Evolutionary conservation across 1,284 basidiomycete species (phyloP).

Genomic region (Spongispora temasekensis): DNA sequence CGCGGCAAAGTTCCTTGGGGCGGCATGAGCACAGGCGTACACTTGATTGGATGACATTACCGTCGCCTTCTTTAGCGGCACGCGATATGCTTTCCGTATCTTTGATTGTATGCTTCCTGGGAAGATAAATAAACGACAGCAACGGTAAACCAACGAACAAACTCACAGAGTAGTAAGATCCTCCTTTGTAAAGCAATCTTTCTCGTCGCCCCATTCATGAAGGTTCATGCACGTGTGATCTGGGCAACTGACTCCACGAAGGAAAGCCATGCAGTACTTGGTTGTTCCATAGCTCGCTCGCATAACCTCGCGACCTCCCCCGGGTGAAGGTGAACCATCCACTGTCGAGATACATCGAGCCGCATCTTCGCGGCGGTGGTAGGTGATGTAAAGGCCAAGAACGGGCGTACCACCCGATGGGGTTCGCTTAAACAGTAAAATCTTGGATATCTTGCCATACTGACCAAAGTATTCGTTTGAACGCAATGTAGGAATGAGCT

Average conservation of each 20-base stretch:
- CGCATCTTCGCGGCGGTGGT: constrained; percentile 93
- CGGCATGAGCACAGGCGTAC: constrained; percentile 8
- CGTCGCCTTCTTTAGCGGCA: constrained; percentile 61
- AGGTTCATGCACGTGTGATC: constrained; percentile 92
- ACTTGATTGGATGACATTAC: constrained; percentile 40
- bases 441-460: constrained; percentile 97
- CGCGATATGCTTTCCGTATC: constrained; percentile 64
- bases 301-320: constrained; percentile 79
- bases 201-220: constrained; percentile 98
- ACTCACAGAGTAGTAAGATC: constrained; percentile 86
- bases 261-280: constrained; percentile 96
- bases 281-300: constrained; percentile 96
- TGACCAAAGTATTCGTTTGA: constrained; percentile 98
- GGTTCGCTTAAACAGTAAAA: constrained; percentile 90
- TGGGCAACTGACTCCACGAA: constrained; percentile 85
- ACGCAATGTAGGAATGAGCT: constrained; percentile 93
- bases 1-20: constrained; percentile 62
- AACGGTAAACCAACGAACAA: constrained; percentile 7
- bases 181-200: constrained; percentile 94
- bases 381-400: constrained; percentile 95
- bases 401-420: constrained; percentile 77
- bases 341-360: constrained; percentile 91
- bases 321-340: constrained; percentile 87
- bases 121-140: constrained; percentile 18
- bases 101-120: constrained; percentile 86